phyloP scores from a whole-genome alignment of 2,329 filamentous ascomycete genomes.

The Xylaria polymorpha region DNA sequence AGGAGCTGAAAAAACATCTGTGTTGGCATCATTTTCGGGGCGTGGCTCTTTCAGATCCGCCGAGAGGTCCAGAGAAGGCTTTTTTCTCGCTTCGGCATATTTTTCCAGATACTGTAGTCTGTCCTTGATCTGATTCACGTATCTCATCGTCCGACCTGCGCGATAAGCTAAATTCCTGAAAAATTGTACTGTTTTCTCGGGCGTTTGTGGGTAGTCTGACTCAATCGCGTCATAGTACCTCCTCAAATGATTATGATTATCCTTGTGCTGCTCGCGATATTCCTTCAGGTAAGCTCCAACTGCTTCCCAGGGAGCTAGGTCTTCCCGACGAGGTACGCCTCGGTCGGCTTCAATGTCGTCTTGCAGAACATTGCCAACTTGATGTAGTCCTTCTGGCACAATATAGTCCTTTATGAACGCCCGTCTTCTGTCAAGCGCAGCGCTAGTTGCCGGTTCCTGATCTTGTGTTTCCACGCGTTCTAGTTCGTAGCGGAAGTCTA shows the following conservation, averaged over 20 bases:
- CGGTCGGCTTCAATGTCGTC: constrained; percentile 34
- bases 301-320: constrained; percentile 44
- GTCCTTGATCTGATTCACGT: constrained; percentile 42
- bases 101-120: constrained; percentile 38
- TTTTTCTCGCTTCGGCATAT: not conserved
- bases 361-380: not conserved
- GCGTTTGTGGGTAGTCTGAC: constrained; percentile 33
- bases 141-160: constrained; percentile 52
- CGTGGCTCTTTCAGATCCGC: constrained; percentile 32
- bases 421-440: constrained; percentile 17
- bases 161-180: constrained; percentile 54
- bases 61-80: constrained; percentile 32
- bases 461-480: constrained; percentile 30
- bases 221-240: constrained; percentile 15
- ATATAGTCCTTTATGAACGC: constrained; percentile 35
- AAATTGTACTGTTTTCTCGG: constrained; percentile 47
- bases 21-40: constrained; percentile 4
- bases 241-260: not conserved
- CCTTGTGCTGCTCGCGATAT: constrained; percentile 25
- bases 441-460: not conserved
- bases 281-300: constrained; percentile 35
- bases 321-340: constrained; percentile 42
- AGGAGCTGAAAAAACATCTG: not conserved
- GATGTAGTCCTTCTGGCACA: constrained; percentile 34
- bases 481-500: constrained; percentile 29